These are phyloP conservation scores for Coniosporium apollinis DNA, from an alignment of 495 filamentous ascomycete genomes.

Conservation along the genomic window DNA sequence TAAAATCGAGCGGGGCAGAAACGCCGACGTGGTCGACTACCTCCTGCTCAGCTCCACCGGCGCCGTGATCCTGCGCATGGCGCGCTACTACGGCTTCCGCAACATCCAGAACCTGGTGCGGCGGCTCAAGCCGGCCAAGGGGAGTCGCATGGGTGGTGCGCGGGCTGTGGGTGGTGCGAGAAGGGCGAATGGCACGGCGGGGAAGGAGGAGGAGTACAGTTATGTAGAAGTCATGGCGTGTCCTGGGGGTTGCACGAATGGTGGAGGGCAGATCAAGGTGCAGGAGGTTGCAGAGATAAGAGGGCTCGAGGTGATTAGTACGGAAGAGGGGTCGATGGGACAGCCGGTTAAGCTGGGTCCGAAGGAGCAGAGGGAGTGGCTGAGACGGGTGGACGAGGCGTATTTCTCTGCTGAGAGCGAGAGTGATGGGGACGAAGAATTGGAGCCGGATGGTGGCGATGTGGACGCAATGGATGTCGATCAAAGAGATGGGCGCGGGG, in stretches of 20 bases:
- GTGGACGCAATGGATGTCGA: conserved; percentile 5
- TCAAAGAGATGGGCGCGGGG: conserved; percentile 13
- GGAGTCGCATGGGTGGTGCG: conserved; percentile 60
- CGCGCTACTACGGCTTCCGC: conserved; percentile 88
- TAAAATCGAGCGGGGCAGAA: conserved; percentile 56
- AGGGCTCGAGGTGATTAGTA: conserved; percentile 13
- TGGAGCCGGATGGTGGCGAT: conserved; percentile 8
- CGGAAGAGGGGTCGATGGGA: conserved; percentile 20
- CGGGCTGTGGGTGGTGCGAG: conserved; percentile 30
- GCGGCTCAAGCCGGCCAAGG: conserved; percentile 61
- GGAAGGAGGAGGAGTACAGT: conserved; percentile 40
- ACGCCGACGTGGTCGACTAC: conserved; percentile 81
- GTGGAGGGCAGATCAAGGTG: conserved; percentile 83
- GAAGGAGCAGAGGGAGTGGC: conserved; percentile 71
- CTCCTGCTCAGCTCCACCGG: conserved; percentile 33
- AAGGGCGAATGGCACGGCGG: conserved; percentile 21
- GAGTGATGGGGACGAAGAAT: conserved; percentile 18
- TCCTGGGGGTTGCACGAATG: conserved; percentile 93
- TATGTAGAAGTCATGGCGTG: conserved; percentile 99
- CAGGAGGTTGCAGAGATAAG: conserved; percentile 41
- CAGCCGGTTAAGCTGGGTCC: conserved; percentile 36
- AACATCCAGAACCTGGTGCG: conserved; percentile 97
- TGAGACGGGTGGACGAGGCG: conserved; percentile 75
- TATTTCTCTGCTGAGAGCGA: conserved; percentile 57
- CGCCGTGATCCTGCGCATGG: conserved; percentile 54